Conservation (phyloP, 2,329 filamentous ascomycete species). For the Didymosphaeria variabile region DNA sequence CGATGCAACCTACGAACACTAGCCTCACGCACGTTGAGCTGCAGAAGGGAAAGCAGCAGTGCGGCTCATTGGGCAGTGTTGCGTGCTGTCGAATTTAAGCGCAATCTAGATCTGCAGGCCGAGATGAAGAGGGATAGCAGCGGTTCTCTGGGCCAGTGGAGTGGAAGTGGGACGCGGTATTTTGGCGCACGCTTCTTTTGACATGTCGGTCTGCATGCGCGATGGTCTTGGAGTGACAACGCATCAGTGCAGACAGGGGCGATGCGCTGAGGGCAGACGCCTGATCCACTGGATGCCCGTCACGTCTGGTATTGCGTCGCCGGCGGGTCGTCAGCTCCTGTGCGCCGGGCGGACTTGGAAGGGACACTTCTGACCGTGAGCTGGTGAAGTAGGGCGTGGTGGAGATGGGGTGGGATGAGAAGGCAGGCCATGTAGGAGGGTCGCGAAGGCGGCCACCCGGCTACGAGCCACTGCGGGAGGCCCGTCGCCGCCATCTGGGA, state of each 20-base stretch:
- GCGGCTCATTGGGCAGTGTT: slow-evolving; percentile 32
- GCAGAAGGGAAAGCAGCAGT: slow-evolving; percentile 29
- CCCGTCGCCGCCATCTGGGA: slow-evolving; percentile 23
- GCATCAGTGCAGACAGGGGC: slow-evolving; percentile 34
- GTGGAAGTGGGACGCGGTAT: slow-evolving; percentile 34
- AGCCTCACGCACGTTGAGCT: slow-evolving; percentile 32
- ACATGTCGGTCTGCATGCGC: slow-evolving; percentile 34
- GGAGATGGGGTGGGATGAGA: slow-evolving; percentile 14
- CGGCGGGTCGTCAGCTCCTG: slow-evolving; percentile 25
- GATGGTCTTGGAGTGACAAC: slow-evolving; percentile 40
- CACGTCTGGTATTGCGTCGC: slow-evolving; percentile 29
- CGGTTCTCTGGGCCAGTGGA: slow-evolving; percentile 28
- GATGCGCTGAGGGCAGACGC: slow-evolving; percentile 10
- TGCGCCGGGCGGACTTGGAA: slow-evolving; percentile 7
- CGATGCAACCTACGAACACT: slow-evolving; percentile 29
- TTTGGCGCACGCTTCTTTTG: slow-evolving; percentile 36
- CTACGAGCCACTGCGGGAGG: slow-evolving; percentile 23
- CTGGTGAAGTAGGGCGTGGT: slow-evolving; percentile 4
- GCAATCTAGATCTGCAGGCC: slow-evolving; percentile 35
- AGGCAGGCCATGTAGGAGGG: slow-evolving; percentile 18
- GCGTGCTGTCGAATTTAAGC: slow-evolving; percentile 25
- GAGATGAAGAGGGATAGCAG: slow-evolving; percentile 41
- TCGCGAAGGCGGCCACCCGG: slow-evolving; percentile 32
- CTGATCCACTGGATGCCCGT: slow-evolving; percentile 31
- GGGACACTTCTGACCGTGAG: not conserved